Evolutionary conservation across 768 basidiomycete species (phyloP).

Genomic region (Russula brevipes): DNA sequence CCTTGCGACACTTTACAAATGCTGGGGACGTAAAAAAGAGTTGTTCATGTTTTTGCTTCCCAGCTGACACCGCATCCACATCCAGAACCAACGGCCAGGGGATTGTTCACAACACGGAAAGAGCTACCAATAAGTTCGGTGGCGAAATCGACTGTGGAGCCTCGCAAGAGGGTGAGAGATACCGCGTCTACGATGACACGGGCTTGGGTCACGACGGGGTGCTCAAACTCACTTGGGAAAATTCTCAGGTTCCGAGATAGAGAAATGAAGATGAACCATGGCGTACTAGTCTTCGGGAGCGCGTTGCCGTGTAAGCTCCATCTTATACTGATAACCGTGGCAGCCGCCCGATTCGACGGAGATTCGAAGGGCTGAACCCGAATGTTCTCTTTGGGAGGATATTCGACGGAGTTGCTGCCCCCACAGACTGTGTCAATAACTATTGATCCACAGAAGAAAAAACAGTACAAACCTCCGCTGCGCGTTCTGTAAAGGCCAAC

Average conservation of each 20-base stretch:
- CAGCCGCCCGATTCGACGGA: slow-evolving; percentile 92
- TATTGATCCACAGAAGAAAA: background rate
- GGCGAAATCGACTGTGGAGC: slow-evolving; percentile 83
- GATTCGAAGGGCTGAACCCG: slow-evolving; percentile 67
- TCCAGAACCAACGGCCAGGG: slow-evolving; percentile 82
- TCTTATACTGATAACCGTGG: slow-evolving; percentile 95
- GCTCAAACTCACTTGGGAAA: slow-evolving; percentile 56
- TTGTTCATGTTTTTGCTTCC: slow-evolving; percentile 59
- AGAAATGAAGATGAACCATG: background rate
- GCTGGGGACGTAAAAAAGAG: background rate
- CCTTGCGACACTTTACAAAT: background rate
- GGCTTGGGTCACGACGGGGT: slow-evolving; percentile 63
- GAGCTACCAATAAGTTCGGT: slow-evolving; percentile 94
- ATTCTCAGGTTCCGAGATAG: background rate
- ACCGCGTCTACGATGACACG: slow-evolving; percentile 82
- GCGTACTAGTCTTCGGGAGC: slow-evolving; percentile 83
- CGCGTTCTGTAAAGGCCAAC: slow-evolving; percentile 62
- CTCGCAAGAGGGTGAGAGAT: slow-evolving; percentile 79
- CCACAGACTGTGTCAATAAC: background rate
- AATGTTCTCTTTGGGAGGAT: slow-evolving; percentile 55
- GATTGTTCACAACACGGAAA: slow-evolving; percentile 80
- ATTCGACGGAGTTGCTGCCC: slow-evolving; percentile 75
- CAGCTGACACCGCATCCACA: slow-evolving; percentile 97
- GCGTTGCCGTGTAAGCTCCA: slow-evolving; percentile 64
- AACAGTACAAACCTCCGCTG: slow-evolving; percentile 55